These are phyloP conservation scores for Trichoderma asperelloides DNA, from an alignment of 495 filamentous ascomycete genomes.

Conservation along the genomic window DNA sequence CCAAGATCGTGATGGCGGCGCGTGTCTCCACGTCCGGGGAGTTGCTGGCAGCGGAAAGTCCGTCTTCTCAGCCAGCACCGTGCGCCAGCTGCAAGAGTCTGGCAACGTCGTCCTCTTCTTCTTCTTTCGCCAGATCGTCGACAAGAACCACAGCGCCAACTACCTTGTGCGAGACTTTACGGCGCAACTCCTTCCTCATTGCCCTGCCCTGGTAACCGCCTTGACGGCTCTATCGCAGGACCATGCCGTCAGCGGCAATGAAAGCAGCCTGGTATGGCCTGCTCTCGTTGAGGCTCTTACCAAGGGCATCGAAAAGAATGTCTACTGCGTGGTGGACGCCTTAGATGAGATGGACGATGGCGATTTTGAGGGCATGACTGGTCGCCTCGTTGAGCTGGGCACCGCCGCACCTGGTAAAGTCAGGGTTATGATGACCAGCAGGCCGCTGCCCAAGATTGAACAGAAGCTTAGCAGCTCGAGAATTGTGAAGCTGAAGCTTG, in stretches of 20 bases:
- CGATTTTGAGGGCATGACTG: constrained; percentile 23
- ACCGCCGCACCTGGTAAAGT: constrained; percentile 20
- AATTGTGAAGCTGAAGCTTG: constrained; percentile 23
- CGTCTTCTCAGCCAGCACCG: background rate
- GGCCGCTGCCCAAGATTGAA: constrained; percentile 25
- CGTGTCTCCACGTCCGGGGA: background rate
- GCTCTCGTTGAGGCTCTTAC: constrained; percentile 17
- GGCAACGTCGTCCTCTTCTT: constrained; percentile 32
- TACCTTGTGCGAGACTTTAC: constrained; percentile 36
- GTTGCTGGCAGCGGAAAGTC: background rate
- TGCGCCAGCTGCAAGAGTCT: background rate
- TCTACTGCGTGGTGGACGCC: constrained; percentile 38
- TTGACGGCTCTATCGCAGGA: background rate
- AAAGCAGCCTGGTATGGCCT: constrained; percentile 12
- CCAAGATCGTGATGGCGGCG: background rate
- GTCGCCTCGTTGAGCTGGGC: constrained; percentile 17
- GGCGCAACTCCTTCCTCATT: constrained; percentile 28
- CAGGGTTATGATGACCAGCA: constrained; percentile 34
- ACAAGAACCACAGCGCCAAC: constrained; percentile 30
- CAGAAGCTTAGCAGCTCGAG: constrained; percentile 11
- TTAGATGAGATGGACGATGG: constrained; percentile 42
- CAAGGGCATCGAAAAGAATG: constrained; percentile 19
- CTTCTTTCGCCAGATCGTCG: constrained; percentile 45
- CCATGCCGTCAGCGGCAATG: constrained; percentile 20
- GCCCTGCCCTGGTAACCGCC: constrained; percentile 11